These are phyloP conservation scores for Huntiella abstrusa DNA, from an alignment of 2,329 filamentous ascomycete species.

Conservation along the genomic window DNA sequence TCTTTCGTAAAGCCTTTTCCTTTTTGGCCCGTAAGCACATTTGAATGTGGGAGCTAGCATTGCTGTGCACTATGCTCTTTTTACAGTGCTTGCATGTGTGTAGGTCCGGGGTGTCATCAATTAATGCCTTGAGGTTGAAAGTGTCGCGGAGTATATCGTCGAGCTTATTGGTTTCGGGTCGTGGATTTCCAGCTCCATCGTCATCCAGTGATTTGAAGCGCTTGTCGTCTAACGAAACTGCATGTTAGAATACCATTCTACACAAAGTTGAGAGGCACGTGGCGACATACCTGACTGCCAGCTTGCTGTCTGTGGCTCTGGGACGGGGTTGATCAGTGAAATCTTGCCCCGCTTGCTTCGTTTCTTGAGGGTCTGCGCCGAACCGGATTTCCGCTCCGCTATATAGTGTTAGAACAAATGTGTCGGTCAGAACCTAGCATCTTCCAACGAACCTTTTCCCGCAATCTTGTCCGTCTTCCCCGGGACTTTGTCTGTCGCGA, in stretches of 20 bases:
- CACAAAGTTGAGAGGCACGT: conserved; percentile 22
- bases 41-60: conserved; percentile 61
- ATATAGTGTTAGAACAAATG: too few species aligned
- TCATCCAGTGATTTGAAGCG: conserved; percentile 28
- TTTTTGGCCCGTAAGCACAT: conserved; percentile 73
- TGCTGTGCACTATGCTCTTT: conserved; percentile 60
- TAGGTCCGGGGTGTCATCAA: conserved; percentile 62
- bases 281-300: conserved; percentile 47
- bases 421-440: too few species aligned
- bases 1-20: conserved; percentile 60
- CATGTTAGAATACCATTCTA: conserved; percentile 28
- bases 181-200: too few species aligned
- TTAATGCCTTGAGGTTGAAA: conserved; percentile 63
- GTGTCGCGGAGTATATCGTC: conserved; percentile 60
- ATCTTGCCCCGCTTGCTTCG: conserved; percentile 22
- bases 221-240: conserved; percentile 30
- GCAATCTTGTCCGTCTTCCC: too few species aligned
- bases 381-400: too few species aligned
- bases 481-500: too few species aligned
- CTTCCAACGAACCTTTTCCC: too few species aligned
- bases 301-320: conserved; percentile 38
- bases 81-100: conserved; percentile 90
- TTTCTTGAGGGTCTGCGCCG: too few species aligned
- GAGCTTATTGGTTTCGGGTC: conserved; percentile 43
- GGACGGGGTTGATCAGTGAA: conserved; percentile 43